These are phyloP conservation scores for Fistulifera pelliculosa DNA, from an alignment of 108 stramenopile genomes.

Conservation along the genomic window DNA sequence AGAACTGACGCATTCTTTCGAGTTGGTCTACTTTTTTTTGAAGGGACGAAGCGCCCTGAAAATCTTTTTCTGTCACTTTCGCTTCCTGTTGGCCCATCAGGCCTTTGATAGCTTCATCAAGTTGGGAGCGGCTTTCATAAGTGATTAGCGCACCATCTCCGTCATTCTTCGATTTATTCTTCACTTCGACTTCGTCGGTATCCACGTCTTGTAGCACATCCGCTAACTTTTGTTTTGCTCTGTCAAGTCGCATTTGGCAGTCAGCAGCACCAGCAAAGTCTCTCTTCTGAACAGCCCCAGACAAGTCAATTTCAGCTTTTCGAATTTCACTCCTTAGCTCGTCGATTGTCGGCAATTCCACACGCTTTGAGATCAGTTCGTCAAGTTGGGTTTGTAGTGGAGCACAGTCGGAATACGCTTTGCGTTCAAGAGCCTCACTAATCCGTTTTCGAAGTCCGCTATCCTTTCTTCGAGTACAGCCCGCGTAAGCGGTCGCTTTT, in stretches of 20 bases:
- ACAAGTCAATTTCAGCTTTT: conserved; percentile 45
- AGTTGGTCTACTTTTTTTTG: conserved; percentile 50
- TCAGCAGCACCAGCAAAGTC: conserved; percentile 67
- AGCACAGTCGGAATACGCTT: conserved; percentile 59
- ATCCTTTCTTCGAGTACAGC: conserved; percentile 57
- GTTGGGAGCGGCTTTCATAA: conserved; percentile 56
- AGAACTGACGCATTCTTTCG: conserved; percentile 30
- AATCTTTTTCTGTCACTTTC: conserved; percentile 46
- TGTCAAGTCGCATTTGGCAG: conserved; percentile 44
- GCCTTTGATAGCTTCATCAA: conserved; percentile 50
- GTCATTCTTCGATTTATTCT: conserved; percentile 3
- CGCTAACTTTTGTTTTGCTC: conserved; percentile 36
- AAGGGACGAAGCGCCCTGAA: conserved; percentile 48
- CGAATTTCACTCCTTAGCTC: conserved; percentile 53
- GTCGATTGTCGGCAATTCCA: conserved; percentile 62
- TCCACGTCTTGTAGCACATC: conserved; percentile 32
- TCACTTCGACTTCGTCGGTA: conserved; percentile 7
- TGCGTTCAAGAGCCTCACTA: conserved; percentile 58
- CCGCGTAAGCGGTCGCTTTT: conserved; percentile 65
- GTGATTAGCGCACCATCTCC: conserved; percentile 22
- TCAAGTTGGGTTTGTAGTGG: conserved; percentile 72
- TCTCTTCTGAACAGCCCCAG: conserved; percentile 54
- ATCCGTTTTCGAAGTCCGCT: conserved; percentile 38
- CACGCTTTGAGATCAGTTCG: conserved; percentile 39
- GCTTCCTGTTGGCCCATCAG: conserved; percentile 31